Percentiles rank a stretch among this genome's conserved stretches.
These are phyloP conservation scores for Alternaria alternata DNA, from an alignment of 2,329 filamentous ascomycete species.

Conservation along the genomic window DNA sequence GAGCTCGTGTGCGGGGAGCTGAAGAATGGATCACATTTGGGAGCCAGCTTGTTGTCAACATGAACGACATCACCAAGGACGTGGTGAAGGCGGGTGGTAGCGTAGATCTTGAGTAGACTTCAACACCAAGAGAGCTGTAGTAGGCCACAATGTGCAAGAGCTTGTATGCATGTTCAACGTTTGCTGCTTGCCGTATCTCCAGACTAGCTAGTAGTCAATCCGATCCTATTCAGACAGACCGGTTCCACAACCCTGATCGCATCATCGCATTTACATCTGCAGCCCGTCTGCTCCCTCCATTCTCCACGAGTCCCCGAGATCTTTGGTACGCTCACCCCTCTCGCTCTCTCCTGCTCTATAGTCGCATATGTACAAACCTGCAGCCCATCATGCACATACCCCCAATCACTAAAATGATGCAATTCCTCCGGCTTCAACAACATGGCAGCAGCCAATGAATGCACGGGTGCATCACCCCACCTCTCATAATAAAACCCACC, in stretches of 20 bases:
- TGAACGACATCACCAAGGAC: neutral
- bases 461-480: conserved; percentile 95
- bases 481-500: conserved; percentile 27
- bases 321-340: conserved; percentile 4
- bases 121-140: no score
- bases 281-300: conserved; percentile 3
- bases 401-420: conserved; percentile 97
- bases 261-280: conserved; percentile 13
- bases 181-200: no score
- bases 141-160: no score
- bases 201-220: neutral
- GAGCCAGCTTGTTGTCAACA: neutral
- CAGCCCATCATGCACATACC: conserved; percentile 69
- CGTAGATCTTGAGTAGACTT: no score
- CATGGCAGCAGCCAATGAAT: conserved; percentile 86
- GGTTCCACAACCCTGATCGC: conserved; percentile 8
- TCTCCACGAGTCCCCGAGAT: neutral
- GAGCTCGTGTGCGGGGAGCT: no score
- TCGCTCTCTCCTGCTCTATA: conserved; percentile 11
- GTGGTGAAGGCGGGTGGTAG: neutral
- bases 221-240: conserved; percentile 11
- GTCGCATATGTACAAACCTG: conserved; percentile 19
- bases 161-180: neutral
- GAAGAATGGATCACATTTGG: no score
- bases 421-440: conserved; percentile 87